Evolutionary conservation across 139 green algal species (phyloP), one percentile per base, ranked within the genome.

Genomic region (Chlamydomonas sp.): DNA sequence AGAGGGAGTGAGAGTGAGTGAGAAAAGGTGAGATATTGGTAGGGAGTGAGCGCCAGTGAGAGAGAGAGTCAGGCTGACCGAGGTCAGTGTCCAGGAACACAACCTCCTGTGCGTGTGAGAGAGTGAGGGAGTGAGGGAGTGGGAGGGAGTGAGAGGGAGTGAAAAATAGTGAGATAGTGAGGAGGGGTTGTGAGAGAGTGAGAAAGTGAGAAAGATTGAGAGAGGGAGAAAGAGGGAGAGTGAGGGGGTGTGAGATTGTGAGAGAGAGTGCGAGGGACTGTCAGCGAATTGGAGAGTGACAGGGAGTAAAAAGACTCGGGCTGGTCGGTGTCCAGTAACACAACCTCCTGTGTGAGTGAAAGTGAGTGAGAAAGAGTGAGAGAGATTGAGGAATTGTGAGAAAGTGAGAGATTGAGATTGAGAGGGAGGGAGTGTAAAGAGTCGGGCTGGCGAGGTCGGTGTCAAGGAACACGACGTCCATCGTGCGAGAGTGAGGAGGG

Each of bases 1-100:
- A n/a, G 8, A 30, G 50, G 50, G n/a, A n/a, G 50, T 61, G 50
- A 28, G 24, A 35, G 5, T 61, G 50, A 61, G 13, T 30, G 50
- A n/a, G 50, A n/a, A 5, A 30, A n/a, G 50, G n/a, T n/a, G 50
- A 35, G 50, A 28, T 6, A 35, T 8, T 61, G 50, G 31, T 8
- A 10, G n/a, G n/a, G n/a, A n/a, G n/a, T n/a, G n/a, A n/a, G n/a
- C n/a, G n/a, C n/a, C n/a, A n/a, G n/a, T n/a, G n/a, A n/a, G n/a
- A n/a, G n/a, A n/a, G n/a, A n/a, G n/a, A 80, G 73, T 97, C 90
- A 16, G 91, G 83, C 73, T 97, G 92, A 0, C 92, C 92, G 58
- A 83, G 83, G 66, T 97, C 92, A 13, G 80, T 86, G 70, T 97
- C 92, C 22, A 96, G 50, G 50, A 35, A 61, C 50, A 61, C 31